Evolutionary conservation across 2,329 filamentous ascomycete genomes (phyloP), one percentile per base, ranked within the genome.

Genomic region (Epichloe uncinata): DNA sequence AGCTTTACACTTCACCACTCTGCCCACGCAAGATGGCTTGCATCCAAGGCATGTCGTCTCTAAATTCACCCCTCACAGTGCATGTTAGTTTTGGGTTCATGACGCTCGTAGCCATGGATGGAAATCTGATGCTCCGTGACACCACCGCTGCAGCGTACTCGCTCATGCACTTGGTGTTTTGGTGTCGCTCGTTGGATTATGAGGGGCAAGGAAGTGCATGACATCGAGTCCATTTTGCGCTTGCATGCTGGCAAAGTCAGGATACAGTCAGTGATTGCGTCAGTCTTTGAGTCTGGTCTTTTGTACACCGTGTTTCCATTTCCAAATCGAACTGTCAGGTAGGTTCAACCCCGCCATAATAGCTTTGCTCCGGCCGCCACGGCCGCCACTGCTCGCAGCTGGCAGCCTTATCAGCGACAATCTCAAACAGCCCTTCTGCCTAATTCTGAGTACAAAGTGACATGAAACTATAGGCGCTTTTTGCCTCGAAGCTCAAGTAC

Each of bases 381-480:
- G n/a, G n/a, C n/a, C n/a, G n/a, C n/a, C n/a, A n/a, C 3, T 26
- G 41, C 12, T 33, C 15, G 15, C 47, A 45, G 40, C 44, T 35
- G 38, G 35, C 34, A 33, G 43, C 30, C 37, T 38, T 50, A 47
- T 50, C 49, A 42, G 49, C 20, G 40, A n/a, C 38, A 35, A 8
- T 38, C 15, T 9, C 26, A 34, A 38, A 20, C 20, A 22, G 37
- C 37, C 26, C 37, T 46, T 18, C 48, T 42, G 48, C 46, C 46
- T 49, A 20, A 49, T 43, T 13, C 16, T 30, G 26, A 9, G 26
- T 16, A 12, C 15, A 45, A 35, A 45, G 42, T 34, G 42, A 45
- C 18, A 18, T 16, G 40, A 13, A 35, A 20, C 11, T 37, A 15
- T 22, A 43, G 18, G 16, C 16, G 16, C 18, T 7, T 16, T 4